Evolutionary conservation across 441 rosid genomes (phyloP), one percentile per base, ranked within the genome.

Genomic region (Aquilaria agallochum): DNA sequence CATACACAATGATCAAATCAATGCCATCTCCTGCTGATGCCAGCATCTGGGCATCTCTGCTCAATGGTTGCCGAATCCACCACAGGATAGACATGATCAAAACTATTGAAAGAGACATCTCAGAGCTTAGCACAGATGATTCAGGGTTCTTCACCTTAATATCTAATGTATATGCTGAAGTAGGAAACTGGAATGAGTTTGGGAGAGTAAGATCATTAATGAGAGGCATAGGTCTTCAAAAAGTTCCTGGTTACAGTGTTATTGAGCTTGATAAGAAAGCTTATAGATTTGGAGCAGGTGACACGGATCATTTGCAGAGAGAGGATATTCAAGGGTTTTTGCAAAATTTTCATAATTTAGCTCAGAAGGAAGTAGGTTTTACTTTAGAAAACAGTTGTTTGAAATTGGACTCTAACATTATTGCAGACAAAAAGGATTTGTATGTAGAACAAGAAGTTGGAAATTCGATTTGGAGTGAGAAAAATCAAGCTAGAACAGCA

Each of bases 61-160:
- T 86, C 64, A 93, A 84, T 54, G 98, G 97, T 4, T 90, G 96
- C 56, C 75, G 89, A 66, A 85, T 88, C 66, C 90, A 93, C 75
- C 76, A 62, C 64, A 78, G 96, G 67, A 69, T 79, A 66, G 97
- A 93, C 70, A 75, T 82, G 70, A 76, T 88, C 50, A 81, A 71
- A 70, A 62, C 60, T 46, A 78, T 90, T 30, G 74, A 78, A 69
- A 65, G 46, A 4, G 74, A 85, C 44, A 72, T 86, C 31, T 58
- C 66, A 10, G 59, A 77, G 50, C 76, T 78, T 30, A 72, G 62
- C 33, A 74, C 88, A 0, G 75, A 75, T n/a, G 96, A 93, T 76
- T 73, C 88, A 0, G 95, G 98, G 50, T 87, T 72, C 58, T 81
- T 78, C 64, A 76, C 89, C 53, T 70, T 90, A 40, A 68, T 88